phyloP scores from a whole-genome alignment of 257 asterid species.

The Pogostemon cablin region DNA sequence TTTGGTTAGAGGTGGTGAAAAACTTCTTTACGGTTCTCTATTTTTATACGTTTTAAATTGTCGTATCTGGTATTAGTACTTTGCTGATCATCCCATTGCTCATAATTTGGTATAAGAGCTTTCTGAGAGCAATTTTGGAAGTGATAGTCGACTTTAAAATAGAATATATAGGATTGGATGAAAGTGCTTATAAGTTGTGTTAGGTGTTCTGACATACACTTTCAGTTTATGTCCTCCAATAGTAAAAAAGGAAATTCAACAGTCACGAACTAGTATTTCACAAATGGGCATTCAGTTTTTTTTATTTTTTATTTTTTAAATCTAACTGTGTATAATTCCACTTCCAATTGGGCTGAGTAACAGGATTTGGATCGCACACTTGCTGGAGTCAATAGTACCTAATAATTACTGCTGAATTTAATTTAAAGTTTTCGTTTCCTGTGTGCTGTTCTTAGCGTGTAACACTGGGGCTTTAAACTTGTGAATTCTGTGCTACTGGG shows the following conservation, averaged over 20 bases:
- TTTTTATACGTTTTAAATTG: background rate
- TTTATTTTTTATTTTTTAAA: too few relatives aligned
- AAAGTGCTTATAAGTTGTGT: background rate
- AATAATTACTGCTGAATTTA: background rate
- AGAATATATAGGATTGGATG: background rate
- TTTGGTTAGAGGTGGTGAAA: background rate
- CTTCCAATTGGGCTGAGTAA: background rate
- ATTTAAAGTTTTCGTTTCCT: background rate
- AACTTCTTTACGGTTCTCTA: background rate
- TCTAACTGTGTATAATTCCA: too few relatives aligned
- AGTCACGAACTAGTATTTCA: background rate
- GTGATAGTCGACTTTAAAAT: background rate
- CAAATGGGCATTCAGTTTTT: background rate
- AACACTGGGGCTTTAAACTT: background rate
- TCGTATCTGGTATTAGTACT: conserved; percentile 14
- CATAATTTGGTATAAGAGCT: background rate
- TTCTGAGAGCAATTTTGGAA: background rate
- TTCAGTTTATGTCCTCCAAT: background rate
- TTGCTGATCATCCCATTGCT: background rate
- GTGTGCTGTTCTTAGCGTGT: background rate
- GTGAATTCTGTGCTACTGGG: background rate
- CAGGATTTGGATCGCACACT: background rate
- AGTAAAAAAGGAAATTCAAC: too few relatives aligned
- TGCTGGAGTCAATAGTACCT: background rate
- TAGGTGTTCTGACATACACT: background rate